A percentile compares a stretch with the other conserved stretches of the same genome.
Evolutionary conservation across 176 grass and related monocot species (phyloP).

Genomic region (Poa annua): DNA sequence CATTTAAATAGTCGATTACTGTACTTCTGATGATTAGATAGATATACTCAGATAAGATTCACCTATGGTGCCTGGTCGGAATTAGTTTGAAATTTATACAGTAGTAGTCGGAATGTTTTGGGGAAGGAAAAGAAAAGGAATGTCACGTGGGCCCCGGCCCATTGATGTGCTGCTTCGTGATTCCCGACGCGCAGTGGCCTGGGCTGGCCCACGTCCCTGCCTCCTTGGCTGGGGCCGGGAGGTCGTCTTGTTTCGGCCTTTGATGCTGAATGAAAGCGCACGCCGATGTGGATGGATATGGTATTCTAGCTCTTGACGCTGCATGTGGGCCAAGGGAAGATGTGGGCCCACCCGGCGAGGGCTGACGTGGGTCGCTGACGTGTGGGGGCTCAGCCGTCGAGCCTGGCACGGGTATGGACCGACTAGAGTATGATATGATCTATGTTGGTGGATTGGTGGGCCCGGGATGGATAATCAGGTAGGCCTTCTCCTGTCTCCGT

Average conservation of each 20-base stretch:
- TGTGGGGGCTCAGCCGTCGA: neutral
- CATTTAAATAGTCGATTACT: neutral
- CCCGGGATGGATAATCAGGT: neutral
- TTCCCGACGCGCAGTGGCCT: neutral
- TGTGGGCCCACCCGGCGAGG: neutral
- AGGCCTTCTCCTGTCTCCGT: neutral
- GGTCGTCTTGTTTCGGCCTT: neutral
- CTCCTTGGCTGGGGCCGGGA: neutral
- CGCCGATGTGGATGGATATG: neutral
- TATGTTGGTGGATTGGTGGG: neutral
- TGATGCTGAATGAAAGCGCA: neutral
- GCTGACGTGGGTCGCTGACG: neutral
- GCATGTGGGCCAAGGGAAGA: neutral
- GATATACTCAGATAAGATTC: neutral
- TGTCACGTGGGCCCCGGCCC: slow-evolving; percentile 36
- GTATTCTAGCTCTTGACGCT: neutral
- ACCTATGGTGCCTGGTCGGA: no score
- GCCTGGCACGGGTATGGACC: neutral
- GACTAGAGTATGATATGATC: neutral
- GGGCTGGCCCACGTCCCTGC: neutral
- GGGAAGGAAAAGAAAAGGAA: neutral
- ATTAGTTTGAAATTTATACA: no score
- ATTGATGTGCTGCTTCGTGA: slow-evolving; percentile 40
- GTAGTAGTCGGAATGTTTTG: neutral
- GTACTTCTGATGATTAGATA: neutral